Conservation (phyloP, 495 filamentous ascomycete species). For the Penicillium ochrochloron region DNA sequence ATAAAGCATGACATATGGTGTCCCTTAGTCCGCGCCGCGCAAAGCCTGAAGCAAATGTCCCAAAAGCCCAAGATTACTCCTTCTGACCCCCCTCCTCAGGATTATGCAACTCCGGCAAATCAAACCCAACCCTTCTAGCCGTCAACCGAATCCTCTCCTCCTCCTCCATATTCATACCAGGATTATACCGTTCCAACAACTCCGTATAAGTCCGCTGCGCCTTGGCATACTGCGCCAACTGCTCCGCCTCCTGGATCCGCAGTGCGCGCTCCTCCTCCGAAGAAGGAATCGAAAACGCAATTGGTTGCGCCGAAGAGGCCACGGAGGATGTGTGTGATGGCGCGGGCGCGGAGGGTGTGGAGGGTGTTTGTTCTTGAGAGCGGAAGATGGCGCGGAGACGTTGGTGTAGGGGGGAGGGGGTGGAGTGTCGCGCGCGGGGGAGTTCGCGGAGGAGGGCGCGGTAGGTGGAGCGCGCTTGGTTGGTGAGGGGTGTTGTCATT, state of each 20-base stretch:
- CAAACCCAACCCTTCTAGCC: constrained; percentile 85
- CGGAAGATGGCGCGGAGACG: constrained; percentile 59
- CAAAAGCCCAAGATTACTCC: constrained; percentile 13
- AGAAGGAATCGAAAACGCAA: constrained; percentile 23
- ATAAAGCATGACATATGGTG: background rate
- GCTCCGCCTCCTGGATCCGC: constrained; percentile 65
- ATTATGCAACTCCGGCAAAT: constrained; percentile 62
- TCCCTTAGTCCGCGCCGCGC: no score
- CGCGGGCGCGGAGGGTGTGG: constrained; percentile 23
- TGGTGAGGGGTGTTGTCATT: constrained; percentile 33
- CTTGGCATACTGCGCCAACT: constrained; percentile 76
- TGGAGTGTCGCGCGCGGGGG: constrained; percentile 65
- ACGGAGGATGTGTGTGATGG: constrained; percentile 19
- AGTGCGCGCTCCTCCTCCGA: constrained; percentile 20
- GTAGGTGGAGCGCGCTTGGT: constrained; percentile 77
- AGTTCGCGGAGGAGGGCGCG: constrained; percentile 90
- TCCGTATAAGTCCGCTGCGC: constrained; percentile 82
- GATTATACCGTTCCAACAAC: constrained; percentile 90
- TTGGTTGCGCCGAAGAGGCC: constrained; percentile 1
- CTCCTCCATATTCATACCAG: constrained; percentile 80
- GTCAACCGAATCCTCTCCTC: constrained; percentile 84
- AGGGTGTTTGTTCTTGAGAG: constrained; percentile 26
- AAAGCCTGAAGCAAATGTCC: background rate
- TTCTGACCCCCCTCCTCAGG: constrained; percentile 26
- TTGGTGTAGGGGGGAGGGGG: constrained; percentile 62